A percentile compares a stretch with the other conserved stretches of the same genome.
Evolutionary conservation across 805 yeast genomes (phyloP).

Genomic region (Cyberlindnera bimundalis): DNA sequence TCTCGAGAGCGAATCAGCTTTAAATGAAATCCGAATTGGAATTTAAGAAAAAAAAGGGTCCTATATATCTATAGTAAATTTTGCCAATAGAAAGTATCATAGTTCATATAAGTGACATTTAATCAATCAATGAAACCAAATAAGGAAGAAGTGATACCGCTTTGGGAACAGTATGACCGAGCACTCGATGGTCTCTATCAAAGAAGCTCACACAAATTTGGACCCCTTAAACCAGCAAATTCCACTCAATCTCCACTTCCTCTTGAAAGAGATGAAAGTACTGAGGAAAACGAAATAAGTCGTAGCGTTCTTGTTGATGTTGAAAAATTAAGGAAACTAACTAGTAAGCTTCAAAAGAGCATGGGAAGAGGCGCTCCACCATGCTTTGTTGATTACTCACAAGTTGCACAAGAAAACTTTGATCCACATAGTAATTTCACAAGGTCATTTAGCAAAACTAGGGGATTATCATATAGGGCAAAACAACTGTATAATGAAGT

Average conservation of each 20-base stretch:
- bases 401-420: conserved; percentile 19
- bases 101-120: too few species aligned
- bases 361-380: too few species aligned
- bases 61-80: background rate
- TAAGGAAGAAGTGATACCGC: too few species aligned
- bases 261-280: too few species aligned
- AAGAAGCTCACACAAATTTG: background rate
- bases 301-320: conserved; percentile 14
- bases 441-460: background rate
- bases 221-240: background rate
- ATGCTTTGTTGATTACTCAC: conserved; percentile 13
- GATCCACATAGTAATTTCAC: background rate
- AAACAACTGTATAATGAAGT: conserved; percentile 21
- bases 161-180: background rate
- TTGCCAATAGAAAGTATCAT: too few species aligned
- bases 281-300: too few species aligned
- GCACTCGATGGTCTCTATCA: background rate
- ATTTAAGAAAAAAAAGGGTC: too few species aligned
- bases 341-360: too few species aligned
- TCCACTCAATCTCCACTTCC: background rate
- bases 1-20: background rate
- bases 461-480: conserved; percentile 2
- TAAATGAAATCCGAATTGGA: background rate
- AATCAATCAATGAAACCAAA: too few species aligned
- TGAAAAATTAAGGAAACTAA: conserved; percentile 14